Percentiles rank a stretch among this genome's conserved stretches.
Conservation (phyloP, 768 basidiomycete species). For the Pleurotus eryngii region DNA sequence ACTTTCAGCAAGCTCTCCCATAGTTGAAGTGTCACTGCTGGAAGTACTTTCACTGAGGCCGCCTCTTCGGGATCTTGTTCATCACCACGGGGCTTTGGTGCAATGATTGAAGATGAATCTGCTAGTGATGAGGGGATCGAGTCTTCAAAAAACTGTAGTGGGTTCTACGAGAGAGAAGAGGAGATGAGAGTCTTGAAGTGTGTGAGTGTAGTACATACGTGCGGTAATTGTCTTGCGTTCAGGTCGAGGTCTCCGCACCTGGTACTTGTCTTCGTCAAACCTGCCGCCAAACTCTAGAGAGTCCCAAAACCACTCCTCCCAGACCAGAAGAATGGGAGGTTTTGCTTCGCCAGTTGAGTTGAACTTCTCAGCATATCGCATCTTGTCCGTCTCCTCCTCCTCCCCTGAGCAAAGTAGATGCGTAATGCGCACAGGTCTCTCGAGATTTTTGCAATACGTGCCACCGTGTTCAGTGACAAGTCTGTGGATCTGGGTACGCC, state of each 20-base stretch:
- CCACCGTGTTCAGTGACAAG: slow-evolving; percentile 62
- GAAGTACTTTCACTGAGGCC: slow-evolving; percentile 48
- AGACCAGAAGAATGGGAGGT: slow-evolving; percentile 62
- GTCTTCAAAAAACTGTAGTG: not conserved
- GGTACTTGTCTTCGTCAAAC: slow-evolving; percentile 62
- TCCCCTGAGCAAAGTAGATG: slow-evolving; percentile 79
- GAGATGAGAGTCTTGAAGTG: not conserved
- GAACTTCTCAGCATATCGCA: slow-evolving; percentile 75
- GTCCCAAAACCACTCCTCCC: slow-evolving; percentile 99
- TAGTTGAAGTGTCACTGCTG: slow-evolving; percentile 59
- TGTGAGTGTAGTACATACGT: slow-evolving; percentile 13
- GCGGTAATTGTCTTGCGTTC: slow-evolving; percentile 39
- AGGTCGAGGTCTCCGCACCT: slow-evolving; percentile 57
- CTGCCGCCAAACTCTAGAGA: slow-evolving; percentile 73
- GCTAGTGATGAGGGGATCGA: slow-evolving; percentile 9
- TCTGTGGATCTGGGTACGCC: slow-evolving; percentile 62
- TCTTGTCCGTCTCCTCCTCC: slow-evolving; percentile 67
- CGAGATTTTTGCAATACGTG: slow-evolving; percentile 67
- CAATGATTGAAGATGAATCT: slow-evolving; percentile 10
- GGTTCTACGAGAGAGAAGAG: slow-evolving; percentile 1
- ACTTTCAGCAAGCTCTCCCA: slow-evolving; percentile 68
- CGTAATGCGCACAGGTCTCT: slow-evolving; percentile 76
- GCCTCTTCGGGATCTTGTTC: slow-evolving; percentile 50
- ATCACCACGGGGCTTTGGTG: slow-evolving; percentile 14
- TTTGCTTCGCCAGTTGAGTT: slow-evolving; percentile 65